Conservation (phyloP, 129 eudicot genomes). For the Arctium lappa region DNA sequence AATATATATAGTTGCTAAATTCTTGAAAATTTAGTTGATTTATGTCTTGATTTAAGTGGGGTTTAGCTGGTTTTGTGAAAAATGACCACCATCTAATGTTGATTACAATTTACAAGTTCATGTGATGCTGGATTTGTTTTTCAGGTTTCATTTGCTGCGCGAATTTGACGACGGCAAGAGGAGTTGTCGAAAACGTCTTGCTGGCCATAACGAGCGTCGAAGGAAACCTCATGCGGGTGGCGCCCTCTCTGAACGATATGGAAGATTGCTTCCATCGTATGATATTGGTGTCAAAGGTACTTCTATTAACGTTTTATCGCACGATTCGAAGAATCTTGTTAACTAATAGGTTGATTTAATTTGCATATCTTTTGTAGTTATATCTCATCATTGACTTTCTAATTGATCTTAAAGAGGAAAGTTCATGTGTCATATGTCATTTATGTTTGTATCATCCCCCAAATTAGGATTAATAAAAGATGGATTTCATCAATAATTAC, state of each 20-base stretch:
- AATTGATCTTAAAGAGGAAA: neutral
- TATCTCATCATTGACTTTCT: neutral
- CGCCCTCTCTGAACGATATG: slow-evolving; percentile 20
- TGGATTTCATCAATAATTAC: neutral
- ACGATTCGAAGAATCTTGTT: neutral
- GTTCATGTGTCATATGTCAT: neutral
- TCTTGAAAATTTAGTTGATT: neutral
- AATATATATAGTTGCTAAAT: neutral
- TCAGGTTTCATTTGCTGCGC: slow-evolving; percentile 56
- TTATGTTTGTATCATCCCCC: neutral
- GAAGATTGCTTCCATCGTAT: slow-evolving; percentile 34
- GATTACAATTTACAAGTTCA: neutral
- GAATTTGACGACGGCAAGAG: slow-evolving; percentile 79
- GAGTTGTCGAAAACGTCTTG: slow-evolving; percentile 70
- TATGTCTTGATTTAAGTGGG: neutral
- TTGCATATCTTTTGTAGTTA: neutral
- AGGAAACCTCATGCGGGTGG: slow-evolving; percentile 53
- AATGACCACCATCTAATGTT: neutral
- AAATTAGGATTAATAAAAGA: neutral
- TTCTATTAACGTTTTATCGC: neutral
- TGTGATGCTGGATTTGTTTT: neutral
- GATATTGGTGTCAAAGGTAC: slow-evolving; percentile 7
- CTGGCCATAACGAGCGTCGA: slow-evolving; percentile 65
- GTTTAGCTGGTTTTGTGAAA: neutral
- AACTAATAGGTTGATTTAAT: neutral